These are phyloP conservation scores for Vitis cinerea DNA, from an alignment of 164 flowering plant species.

Conservation along the genomic window DNA sequence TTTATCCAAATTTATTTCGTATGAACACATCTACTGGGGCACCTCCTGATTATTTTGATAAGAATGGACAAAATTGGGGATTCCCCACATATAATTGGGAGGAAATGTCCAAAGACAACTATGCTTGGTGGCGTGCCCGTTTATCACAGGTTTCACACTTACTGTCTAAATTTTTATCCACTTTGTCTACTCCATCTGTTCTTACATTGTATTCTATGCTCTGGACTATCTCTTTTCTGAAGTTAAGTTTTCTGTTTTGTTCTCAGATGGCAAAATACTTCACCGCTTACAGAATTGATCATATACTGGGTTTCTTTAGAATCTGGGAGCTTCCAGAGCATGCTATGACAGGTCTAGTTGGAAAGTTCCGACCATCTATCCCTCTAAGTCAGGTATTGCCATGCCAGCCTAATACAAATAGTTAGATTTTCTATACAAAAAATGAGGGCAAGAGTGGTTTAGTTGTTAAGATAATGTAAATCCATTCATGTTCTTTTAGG, in stretches of 20 bases:
- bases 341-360: conserved; percentile 83
- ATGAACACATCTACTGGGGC: conserved; percentile 97
- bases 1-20: conserved; percentile 82
- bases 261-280: conserved; percentile 91
- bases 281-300: conserved; percentile 97
- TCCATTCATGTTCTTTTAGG: background rate
- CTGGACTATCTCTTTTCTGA: no score
- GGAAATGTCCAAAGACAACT: conserved; percentile 96
- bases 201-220: no score
- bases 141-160: conserved; percentile 62
- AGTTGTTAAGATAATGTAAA: background rate
- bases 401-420: background rate
- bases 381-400: conserved; percentile 80
- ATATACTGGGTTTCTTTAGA: conserved; percentile 93
- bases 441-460: background rate
- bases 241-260: background rate
- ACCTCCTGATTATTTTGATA: conserved; percentile 94
- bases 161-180: background rate
- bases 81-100: conserved; percentile 98
- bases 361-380: conserved; percentile 94
- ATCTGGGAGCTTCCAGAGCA: conserved; percentile 99
- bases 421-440: background rate
- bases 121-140: conserved; percentile 99
- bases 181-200: no score
- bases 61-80: conserved; percentile 98